Evolutionary conservation across 2,329 filamentous ascomycete genomes (phyloP), one percentile per base, ranked within the genome.

Genomic region (Talaromyces amestolkiae): DNA sequence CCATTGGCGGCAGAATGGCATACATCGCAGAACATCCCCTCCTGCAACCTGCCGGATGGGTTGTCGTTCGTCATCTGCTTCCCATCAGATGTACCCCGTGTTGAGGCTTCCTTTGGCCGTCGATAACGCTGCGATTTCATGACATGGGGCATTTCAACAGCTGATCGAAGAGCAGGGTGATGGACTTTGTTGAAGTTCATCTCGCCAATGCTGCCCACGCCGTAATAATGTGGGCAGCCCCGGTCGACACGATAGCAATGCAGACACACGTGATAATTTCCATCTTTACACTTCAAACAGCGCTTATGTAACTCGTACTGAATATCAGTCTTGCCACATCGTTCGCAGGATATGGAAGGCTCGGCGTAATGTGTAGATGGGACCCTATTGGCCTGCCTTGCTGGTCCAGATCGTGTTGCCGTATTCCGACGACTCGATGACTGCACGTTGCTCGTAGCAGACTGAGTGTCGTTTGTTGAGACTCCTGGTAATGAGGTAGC

Each of bases 281-380:
- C 92, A 6, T 83, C 79, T 17, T 85, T 82, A 76, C 94, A 97
- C 59, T 83, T 82, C 2, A 79, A 76, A 76, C 94, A 98, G 73
- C 91, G 91, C 78, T 94, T 96, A 76, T 97, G 92, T 2, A 97
- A 80, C 9, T 92, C 87, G 70, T 96, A 92, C 74, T 97, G 90
- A 43, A 97, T 93, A 67, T 93, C 86, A 6, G 82, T 72, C 68
- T 85, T 89, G 22, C 82, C 79, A 75, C 94, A 98, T 10, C 86
- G 82, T 43, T 87, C 85, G 75, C 94, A 97, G 9, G 82, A 83
- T 60, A 96, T 86, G 1, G 86, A 87, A 0, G 93, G 92, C 72
- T 96, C 92, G 1, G 81, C 76, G 68, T 86, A 91, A 1, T 86
- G 78, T 2, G 70, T 49, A 15, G 66, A 66, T 6, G 71, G 56